Evolutionary conservation across 1,284 basidiomycete genomes (phyloP).

Genomic region (Heterobasidion occidentale): DNA sequence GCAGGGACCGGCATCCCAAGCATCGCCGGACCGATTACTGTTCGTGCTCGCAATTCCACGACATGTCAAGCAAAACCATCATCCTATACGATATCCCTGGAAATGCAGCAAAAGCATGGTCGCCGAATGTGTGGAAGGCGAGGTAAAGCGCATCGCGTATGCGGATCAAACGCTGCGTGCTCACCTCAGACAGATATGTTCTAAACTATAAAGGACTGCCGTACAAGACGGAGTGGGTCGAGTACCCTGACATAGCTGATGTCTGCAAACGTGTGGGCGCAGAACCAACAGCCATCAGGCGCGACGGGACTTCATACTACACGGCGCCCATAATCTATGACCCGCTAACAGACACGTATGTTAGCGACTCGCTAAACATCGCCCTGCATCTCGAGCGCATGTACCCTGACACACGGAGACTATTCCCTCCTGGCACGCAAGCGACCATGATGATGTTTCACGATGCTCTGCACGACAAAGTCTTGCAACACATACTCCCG

Average conservation of each 20-base stretch:
- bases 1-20: too few relatives aligned
- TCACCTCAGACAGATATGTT: conserved; percentile 18
- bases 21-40: background rate
- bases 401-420: conserved; percentile 17
- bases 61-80: background rate
- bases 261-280: conserved; percentile 23
- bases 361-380: conserved; percentile 28
- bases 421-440: background rate
- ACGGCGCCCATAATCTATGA: conserved; percentile 31
- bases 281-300: conserved; percentile 16
- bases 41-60: background rate
- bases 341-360: conserved; percentile 16
- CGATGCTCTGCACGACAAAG: background rate
- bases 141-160: conserved; percentile 12
- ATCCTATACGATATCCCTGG: conserved; percentile 21
- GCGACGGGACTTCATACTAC: conserved; percentile 22
- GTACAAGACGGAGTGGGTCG: conserved; percentile 30
- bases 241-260: conserved; percentile 27
- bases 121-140: conserved; percentile 20
- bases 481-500: background rate
- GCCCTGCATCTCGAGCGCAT: conserved; percentile 29
- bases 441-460: background rate
- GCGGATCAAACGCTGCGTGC: background rate
- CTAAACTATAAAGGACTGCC: conserved; percentile 31
- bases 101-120: conserved; percentile 14